Conservation (phyloP, 257 asterid genomes). For the Misopates orontium region DNA sequence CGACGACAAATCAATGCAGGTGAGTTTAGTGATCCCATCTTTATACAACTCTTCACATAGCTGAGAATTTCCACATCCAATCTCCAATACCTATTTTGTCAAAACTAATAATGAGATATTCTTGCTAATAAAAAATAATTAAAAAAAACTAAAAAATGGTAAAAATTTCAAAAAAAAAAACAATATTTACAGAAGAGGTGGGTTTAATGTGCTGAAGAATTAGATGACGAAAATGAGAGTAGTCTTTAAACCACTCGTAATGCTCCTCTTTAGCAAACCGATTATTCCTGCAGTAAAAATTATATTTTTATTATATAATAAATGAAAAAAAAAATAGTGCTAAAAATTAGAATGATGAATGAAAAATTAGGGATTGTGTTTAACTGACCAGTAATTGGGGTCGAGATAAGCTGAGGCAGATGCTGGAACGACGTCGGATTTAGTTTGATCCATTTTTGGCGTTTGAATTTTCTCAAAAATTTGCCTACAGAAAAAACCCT, state of each 20-base stretch:
- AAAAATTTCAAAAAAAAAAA: not conserved
- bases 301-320: not conserved
- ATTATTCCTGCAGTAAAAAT: conserved; percentile 54
- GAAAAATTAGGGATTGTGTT: not conserved
- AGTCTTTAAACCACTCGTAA: conserved; percentile 96
- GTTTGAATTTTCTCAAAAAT: no score
- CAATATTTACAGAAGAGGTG: conserved; percentile 54
- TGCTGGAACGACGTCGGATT: conserved; percentile 58
- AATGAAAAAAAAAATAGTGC: not conserved
- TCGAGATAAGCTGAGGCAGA: conserved; percentile 75
- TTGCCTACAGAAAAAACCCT: no score
- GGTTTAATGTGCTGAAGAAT: conserved; percentile 61
- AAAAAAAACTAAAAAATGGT: no score
- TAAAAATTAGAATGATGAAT: not conserved
- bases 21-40: conserved; percentile 76
- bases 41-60: conserved; percentile 69
- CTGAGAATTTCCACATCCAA: conserved; percentile 97
- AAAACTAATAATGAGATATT: not conserved
- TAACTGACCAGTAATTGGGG: conserved; percentile 68
- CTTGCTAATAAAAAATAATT: not conserved
- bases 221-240: conserved; percentile 76
- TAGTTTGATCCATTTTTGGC: conserved; percentile 30
- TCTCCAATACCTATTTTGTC: conserved; percentile 69
- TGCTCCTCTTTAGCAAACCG: conserved; percentile 90
- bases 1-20: conserved; percentile 90